These are phyloP conservation scores for Rhodotorula babjevae DNA, from an alignment of 768 basidiomycete genomes.

Conservation along the genomic window DNA sequence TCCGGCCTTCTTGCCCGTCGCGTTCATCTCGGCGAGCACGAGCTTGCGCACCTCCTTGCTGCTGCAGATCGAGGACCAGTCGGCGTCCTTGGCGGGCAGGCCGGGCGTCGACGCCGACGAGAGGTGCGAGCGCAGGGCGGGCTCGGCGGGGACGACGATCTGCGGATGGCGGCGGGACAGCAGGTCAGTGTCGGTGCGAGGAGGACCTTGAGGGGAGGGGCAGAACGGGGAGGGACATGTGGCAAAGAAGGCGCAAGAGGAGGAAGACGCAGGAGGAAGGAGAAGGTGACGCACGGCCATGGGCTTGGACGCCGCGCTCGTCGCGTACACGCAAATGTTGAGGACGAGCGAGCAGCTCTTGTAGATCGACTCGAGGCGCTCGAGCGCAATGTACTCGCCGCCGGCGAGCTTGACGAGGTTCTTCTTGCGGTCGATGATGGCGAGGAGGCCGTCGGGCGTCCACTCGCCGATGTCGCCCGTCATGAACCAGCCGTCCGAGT, in stretches of 20 bases:
- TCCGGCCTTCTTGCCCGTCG: slow-evolving; percentile 73
- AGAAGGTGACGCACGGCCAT: slow-evolving; percentile 54
- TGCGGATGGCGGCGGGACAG: background rate
- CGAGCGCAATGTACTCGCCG: slow-evolving; percentile 89
- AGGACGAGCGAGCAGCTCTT: slow-evolving; percentile 70
- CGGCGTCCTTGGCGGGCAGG: background rate
- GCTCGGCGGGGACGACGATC: slow-evolving; percentile 40
- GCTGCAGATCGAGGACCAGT: slow-evolving; percentile 50
- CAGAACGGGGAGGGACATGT: too few species aligned
- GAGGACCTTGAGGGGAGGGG: too few species aligned
- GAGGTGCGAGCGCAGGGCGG: slow-evolving; percentile 18
- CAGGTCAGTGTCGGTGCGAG: background rate
- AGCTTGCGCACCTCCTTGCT: slow-evolving; percentile 66
- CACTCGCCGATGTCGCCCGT: slow-evolving; percentile 93
- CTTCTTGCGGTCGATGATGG: slow-evolving; percentile 75
- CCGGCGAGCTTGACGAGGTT: slow-evolving; percentile 80
- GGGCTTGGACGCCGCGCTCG: slow-evolving; percentile 68
- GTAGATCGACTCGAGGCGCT: slow-evolving; percentile 74
- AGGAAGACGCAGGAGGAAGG: background rate
- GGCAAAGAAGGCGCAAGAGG: too few species aligned
- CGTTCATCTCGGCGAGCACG: slow-evolving; percentile 50
- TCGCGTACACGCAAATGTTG: slow-evolving; percentile 80
- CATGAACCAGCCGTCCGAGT: slow-evolving; percentile 71
- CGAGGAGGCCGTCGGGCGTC: slow-evolving; percentile 81
- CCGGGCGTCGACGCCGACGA: background rate